A percentile compares a stretch with the other conserved stretches of the same genome.
Conservation (phyloP, 1,139 yeast species). For the Saccharomyces hybrid region DNA sequence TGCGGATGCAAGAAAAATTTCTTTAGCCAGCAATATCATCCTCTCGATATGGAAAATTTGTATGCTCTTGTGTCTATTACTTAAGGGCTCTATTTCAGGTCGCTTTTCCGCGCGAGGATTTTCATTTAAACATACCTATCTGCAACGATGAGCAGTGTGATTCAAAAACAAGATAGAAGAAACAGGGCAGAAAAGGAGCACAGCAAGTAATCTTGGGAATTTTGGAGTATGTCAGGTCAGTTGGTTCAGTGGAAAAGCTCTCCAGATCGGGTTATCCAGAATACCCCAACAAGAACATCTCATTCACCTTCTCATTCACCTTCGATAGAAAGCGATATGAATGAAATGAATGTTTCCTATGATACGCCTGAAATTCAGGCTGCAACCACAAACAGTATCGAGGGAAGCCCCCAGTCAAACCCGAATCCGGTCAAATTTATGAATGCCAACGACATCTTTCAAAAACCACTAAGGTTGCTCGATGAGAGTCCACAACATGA, state of each 20-base stretch:
- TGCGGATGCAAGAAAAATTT: not conserved
- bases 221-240: not conserved
- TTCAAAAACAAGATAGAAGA: not conserved
- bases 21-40: not conserved
- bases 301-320: not conserved
- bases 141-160: not conserved
- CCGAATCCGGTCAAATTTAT: conserved; percentile 4
- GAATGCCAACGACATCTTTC: conserved; percentile 3
- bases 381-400: not conserved
- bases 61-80: not conserved
- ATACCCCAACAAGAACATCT: not conserved
- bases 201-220: not conserved
- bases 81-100: too few relatives aligned
- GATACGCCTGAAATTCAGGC: not conserved
- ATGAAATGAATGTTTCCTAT: not conserved
- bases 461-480: not conserved
- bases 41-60: not conserved
- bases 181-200: not conserved
- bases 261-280: not conserved
- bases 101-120: not conserved
- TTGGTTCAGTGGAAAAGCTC: not conserved
- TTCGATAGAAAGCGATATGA: not conserved
- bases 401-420: not conserved
- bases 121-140: not conserved
- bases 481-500: conserved; percentile 1